Evolutionary conservation across 768 basidiomycete species (phyloP), one percentile per base, ranked within the genome.

Genomic region (Rhodosporidiobolus sp.): DNA sequence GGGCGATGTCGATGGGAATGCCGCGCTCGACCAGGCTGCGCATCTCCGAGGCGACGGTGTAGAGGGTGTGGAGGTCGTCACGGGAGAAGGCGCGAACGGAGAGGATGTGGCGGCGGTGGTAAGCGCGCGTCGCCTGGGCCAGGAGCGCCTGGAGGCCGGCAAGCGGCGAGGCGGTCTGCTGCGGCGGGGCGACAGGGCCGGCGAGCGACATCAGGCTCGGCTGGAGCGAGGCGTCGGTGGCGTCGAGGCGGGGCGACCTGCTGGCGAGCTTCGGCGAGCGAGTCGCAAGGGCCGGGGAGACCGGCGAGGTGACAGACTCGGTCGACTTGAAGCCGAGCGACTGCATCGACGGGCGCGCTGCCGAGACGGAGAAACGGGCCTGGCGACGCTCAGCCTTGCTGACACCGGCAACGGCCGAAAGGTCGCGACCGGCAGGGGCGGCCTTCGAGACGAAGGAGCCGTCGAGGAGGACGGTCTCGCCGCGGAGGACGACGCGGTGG

Each of bases 21-120:
- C 88, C 90, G 43, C 94, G 87, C 82, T 99, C 96, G 22, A 97
- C 94, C 78, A 94, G 94, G 49, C 92, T 85, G 61, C 92, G 90
- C 94, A 99, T 94, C 82, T 99, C 96, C 76, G 92, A 89, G 1
- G 96, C 95, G 61, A 98, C 83, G 57, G 91, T 88, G 84, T 98
- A 99, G 52, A 99, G 87, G 73, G 91, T 90, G 79, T 98, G 90
- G 71, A 97, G 85, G 77, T 99, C 94, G 55, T 89, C 88, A 65
- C 90, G 88, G 49, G 84, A 87, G 82, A 97, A 94, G 75, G 98
- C 93, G 80, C 94, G 96, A 72, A 98, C 93, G 0, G 92, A 88
- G 26, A 98, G 87, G 70, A 98, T 92, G 80, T 97, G 92, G 50
- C 92, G 88, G 67, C 91, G 89, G 77, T 94, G 88, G 88, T 95